These are phyloP conservation scores for Sclerotinia nivalis DNA, from an alignment of 2,329 filamentous ascomycete species.

Conservation along the genomic window DNA sequence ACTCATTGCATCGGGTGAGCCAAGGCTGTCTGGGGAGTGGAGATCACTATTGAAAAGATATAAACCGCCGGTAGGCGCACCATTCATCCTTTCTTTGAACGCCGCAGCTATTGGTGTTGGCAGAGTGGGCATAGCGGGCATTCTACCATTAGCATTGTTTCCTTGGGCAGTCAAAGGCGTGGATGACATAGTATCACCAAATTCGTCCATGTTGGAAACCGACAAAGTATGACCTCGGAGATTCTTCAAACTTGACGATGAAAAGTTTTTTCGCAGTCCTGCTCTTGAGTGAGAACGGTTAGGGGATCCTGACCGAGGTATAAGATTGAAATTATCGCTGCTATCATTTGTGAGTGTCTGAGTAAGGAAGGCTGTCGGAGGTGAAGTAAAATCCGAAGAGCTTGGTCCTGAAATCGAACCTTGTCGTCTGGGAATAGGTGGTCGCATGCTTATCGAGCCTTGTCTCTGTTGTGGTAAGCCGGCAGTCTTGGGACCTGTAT, in stretches of 20 bases:
- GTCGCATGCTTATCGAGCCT: conserved; percentile 26
- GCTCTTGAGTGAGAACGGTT: conserved; percentile 47
- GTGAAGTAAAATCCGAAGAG: conserved; percentile 36
- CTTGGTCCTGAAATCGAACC: conserved; percentile 38
- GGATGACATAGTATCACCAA: conserved; percentile 66
- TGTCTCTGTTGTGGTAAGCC: conserved; percentile 32
- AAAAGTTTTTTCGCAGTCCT: conserved; percentile 65
- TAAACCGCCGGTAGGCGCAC: conserved; percentile 64
- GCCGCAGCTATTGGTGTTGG: conserved; percentile 67
- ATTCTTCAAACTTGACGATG: conserved; percentile 69
- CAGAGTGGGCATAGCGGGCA: conserved; percentile 60
- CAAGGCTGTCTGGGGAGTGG: conserved; percentile 64
- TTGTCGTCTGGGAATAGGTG: conserved; percentile 34
- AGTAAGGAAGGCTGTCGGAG: conserved; percentile 40
- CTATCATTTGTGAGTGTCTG: conserved; percentile 37
- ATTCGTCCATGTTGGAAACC: conserved; percentile 56
- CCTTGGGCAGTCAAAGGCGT: conserved; percentile 65
- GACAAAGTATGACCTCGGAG: conserved; percentile 76
- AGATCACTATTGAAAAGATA: conserved; percentile 84
- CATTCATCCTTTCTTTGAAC: conserved; percentile 59
- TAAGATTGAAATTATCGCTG: conserved; percentile 41
- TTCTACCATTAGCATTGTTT: conserved; percentile 48
- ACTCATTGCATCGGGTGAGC: conserved; percentile 63
- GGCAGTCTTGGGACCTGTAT: conserved; percentile 36
- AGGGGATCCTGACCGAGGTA: conserved; percentile 54